Base-by-base conservation (phyloP, 2,329 filamentous ascomycete species). In the Aspergillus candidus region DNA sequence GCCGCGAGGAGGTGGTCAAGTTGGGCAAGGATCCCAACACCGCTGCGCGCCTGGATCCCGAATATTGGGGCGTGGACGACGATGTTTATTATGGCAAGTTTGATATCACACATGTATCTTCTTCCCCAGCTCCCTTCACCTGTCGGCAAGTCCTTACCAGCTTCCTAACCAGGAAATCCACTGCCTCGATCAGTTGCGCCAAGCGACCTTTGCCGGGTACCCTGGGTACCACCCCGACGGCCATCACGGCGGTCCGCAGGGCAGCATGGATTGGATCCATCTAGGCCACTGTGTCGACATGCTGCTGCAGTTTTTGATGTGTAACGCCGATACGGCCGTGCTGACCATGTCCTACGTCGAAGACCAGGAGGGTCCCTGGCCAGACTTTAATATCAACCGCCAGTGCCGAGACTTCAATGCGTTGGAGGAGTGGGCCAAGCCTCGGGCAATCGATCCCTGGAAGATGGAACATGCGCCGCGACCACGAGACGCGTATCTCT, bases 211-310 rank as follows among this genome's bases (percentile, higher is more conserved):
- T 22, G 11, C 35, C 7, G 14, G 6, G 11, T 38, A 38, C 8
- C 35, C 35, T 10, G 35, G 13, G 14, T 38, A 38, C 35, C 11
- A 10, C 13, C 35, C 35, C 14, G 7, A 13, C 2, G 11, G 11
- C 8, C 14, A 29, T 13, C 11, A 18, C 14, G 15, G 8, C 6
- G 22, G 22, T 27, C 2, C 22, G 22, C 6, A 10, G 2, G 14
- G 3, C 14, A 15, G 15, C 13, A 3, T 18, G 4, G 4, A 13
- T 8, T 38, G 38, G 14, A 45, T 38, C 17, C 43, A 41, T 15
- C 40, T 45, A 3, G 34, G 38, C 12, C 43, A 45, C 34, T 45
- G 43, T 38, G 17, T 29, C 38, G 34, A 45, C 38, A 31, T 45
- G 22, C 38, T 45, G 33, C 27, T 45, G n/a, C 38, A 45, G 27